Base-by-base conservation (phyloP, 352 stramenopile species). In the Globisporangium paddicum region DNA sequence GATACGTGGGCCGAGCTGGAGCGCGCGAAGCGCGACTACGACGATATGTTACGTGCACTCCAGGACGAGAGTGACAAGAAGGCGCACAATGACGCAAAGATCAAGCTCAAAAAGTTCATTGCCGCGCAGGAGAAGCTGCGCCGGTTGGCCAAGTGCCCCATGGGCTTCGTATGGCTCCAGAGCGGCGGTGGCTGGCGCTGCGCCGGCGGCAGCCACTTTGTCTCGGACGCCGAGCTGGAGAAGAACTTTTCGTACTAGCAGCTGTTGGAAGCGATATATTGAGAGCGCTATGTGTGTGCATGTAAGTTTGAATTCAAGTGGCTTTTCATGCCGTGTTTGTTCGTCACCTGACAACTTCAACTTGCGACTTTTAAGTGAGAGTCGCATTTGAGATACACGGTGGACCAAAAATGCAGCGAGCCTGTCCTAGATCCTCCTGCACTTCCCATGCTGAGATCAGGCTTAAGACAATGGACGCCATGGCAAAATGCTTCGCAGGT, bases 181-280 rank as follows among this genome's bases (percentile, higher is more conserved):
- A 55, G 64, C 5, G 72, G 73, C 3, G 51, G 53, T 10, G 86
- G 86, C 5, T 97, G 86, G 87, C 77, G 89, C 5, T 96, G 89
- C 46, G 68, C 41, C n/a, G 89, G 72, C 26, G 89, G 89, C 11
- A 77, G 66, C 14, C 87, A 96, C 61, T 88, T 73, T 34, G 83
- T 93, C 5, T 89, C 77, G 41, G 73, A 93, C 55, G 77, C 66
- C 1, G 67, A 86, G 55, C 64, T 93, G 0, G 70, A 89, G 50
- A 66, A 63, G 10, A 71, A 75, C 23, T 93, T 87, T 38, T 89
- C 68, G 21, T 25, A 68, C 11, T 87, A 51, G 76, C 28, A 32
- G 28, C 6, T 6, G 5, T n/a, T 7, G 14, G 5, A 18, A 11
- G 16, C 18, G 16, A 18, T 2, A 44, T 19, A 18, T 16, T 3